Base-by-base conservation (phyloP, 2,329 filamentous ascomycete species). In the Drechslera avenae region DNA sequence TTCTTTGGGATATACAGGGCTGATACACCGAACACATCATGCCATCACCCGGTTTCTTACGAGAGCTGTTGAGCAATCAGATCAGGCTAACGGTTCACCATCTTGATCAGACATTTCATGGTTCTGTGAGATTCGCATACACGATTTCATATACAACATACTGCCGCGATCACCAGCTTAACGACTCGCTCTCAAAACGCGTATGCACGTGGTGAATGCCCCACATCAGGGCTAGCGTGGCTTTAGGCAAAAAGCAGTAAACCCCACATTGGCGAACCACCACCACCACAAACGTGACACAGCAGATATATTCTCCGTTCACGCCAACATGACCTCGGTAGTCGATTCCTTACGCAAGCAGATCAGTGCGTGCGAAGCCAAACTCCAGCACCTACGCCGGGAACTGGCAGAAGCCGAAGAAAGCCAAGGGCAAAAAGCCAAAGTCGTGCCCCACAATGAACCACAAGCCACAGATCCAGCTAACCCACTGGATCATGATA, bases 371-470 rank as follows among this genome's bases (percentile, higher is more conserved):
- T 75, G 76, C 44, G 77, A 79, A 62, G 61, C 62, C 7, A 73
- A 75, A 42, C 69, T 80, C 5, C 59, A 61, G 19, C 66, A 71
- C 33, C 67, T 79, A 21, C 72, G 71, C 39, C 60, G 67, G 28
- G 75, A 79, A 52, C 69, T 79, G 5, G 68, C 72, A 13, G 70
- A 77, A 57, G 75, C 75, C 6, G 75, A 79, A 52, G 63, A 68
- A 30, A 67, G 59, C 28, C 68, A 74, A 30, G 59, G 54, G 31
- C 62, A 64, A 31, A 57, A 58, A 50, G 52, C 58, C 39, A 57
- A 66, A 33, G 50, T 59, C 33, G 36, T 58, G 47, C 62, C 54
- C 14, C 62, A 59, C 31, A 66, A 50, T 52, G 57, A 52, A 12
- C 49, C 50, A 17, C 48, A 54, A 9, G 53, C 50, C 12, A 28